Evolutionary conservation across 148 eudicot genomes (phyloP), one percentile per base, ranked within the genome.

Genomic region (Chenopodium berlandieri): DNA sequence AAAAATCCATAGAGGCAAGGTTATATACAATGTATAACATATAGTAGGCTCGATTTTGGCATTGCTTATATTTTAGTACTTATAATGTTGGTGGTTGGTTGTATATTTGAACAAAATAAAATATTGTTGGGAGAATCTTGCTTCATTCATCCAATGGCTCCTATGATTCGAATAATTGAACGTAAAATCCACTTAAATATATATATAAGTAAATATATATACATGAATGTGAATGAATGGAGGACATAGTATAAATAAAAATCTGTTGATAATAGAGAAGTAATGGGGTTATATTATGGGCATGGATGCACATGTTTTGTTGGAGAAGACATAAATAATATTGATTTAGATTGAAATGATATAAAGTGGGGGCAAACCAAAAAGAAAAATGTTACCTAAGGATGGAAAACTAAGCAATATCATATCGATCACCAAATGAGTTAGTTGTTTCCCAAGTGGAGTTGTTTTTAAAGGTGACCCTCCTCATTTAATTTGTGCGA

Each of bases 321-420:
- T 82, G 77, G 81, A 63, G 22, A 62, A 40, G 66, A 80, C 46
- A 71, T 7, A 17, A 46, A 58, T 81, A 65, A 50, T 64, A 44
- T 76, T 72, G 81, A 82, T 82, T 82, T 77, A 62, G 81, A 82
- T 82, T 82, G 84, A 82, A 82, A 77, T 78, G 84, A 77, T 77
- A 71, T 46, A 44, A 14, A 72, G 84, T 82, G 84, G 84, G 84
- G 84, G 73, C 72, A 82, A 70, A 62, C 64, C 25, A 62, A 40
- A 37, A 60, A 40, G 44, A 25, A 73, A 75, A 62, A 63, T 80
- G 25, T 1, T 71, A 69, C 47, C 32, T 58, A 58, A 80, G 3
- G 27, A 70, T 31, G 31, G 31, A 25, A 73, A 71, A 31, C 2
- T 70, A 71, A 79, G 75, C 76, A 40, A 40, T 7, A 1, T 40